Conservation (phyloP, 805 yeast genomes). For the Candida dendrica region DNA sequence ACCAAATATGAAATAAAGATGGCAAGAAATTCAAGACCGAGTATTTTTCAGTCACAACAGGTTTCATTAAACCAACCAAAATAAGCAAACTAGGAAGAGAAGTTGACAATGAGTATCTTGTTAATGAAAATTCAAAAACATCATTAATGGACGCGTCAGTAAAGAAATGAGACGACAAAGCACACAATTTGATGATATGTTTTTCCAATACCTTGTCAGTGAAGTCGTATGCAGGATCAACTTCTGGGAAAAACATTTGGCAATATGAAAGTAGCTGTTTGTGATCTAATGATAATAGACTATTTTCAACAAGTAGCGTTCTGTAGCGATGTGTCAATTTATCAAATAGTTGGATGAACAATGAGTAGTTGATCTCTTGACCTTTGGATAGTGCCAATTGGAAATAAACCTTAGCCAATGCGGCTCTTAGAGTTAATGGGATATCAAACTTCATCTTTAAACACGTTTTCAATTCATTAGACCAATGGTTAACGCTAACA, state of each 20-base stretch:
- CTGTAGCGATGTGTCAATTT: conserved; percentile 38
- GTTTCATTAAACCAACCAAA: conserved; percentile 49
- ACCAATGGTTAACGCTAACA: conserved; percentile 75
- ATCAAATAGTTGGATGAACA: conserved; percentile 57
- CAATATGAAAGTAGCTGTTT: conserved; percentile 24
- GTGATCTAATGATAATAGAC: conserved; percentile 29
- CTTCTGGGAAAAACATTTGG: conserved; percentile 33
- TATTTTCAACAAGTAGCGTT: conserved; percentile 18
- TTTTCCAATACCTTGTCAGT: conserved; percentile 42
- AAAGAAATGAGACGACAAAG: conserved; percentile 49
- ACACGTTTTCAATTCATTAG: conserved; percentile 77
- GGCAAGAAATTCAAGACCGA: conserved; percentile 55
- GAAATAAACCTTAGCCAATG: conserved; percentile 63
- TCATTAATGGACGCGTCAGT: conserved; percentile 36
- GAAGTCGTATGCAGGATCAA: conserved; percentile 40
- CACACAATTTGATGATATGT: conserved; percentile 44
- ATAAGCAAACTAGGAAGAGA: conserved; percentile 44
- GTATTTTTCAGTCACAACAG: conserved; percentile 20
- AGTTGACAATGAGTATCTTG: conserved; percentile 47
- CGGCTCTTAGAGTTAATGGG: conserved; percentile 57
- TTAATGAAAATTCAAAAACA: conserved; percentile 43
- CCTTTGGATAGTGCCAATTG: conserved; percentile 67
- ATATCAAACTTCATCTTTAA: conserved; percentile 70
- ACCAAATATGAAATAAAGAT: conserved; percentile 68
- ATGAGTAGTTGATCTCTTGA: conserved; percentile 51